These are phyloP conservation scores for Fomes fomentarius DNA, from an alignment of 1,284 basidiomycete genomes.

Conservation along the genomic window DNA sequence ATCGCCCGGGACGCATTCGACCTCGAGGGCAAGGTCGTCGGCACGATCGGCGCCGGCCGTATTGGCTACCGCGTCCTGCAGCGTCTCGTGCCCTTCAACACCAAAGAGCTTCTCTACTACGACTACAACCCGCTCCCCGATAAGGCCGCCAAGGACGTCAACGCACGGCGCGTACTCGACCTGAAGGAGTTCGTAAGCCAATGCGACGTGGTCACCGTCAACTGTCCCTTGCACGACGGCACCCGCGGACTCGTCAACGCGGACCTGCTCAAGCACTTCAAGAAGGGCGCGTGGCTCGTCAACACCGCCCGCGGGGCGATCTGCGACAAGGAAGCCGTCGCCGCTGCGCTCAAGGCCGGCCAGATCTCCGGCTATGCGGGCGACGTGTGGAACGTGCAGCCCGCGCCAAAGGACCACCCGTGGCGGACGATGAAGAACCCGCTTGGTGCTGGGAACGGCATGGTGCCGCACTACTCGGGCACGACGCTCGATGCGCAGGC, in stretches of 20 bases:
- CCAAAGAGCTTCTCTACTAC: constrained; percentile 92
- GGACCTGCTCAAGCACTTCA: constrained; percentile 88
- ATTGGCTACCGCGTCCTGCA: constrained; percentile 93
- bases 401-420: constrained; percentile 83
- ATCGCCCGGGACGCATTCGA: constrained; percentile 85
- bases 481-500: constrained; percentile 92
- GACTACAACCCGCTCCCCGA: constrained; percentile 87
- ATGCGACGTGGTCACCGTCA: constrained; percentile 87
- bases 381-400: constrained; percentile 82
- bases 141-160: constrained; percentile 72
- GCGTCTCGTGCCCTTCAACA: constrained; percentile 85
- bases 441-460: constrained; percentile 80
- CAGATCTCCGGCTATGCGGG: constrained; percentile 75
- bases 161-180: constrained; percentile 78
- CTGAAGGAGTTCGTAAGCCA: constrained; percentile 84
- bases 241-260: constrained; percentile 83
- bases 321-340: constrained; percentile 83
- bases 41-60: constrained; percentile 85
- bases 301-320: constrained; percentile 96
- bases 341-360: constrained; percentile 78
- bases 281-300: constrained; percentile 90
- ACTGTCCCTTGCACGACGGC: constrained; percentile 90
- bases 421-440: constrained; percentile 87
- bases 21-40: constrained; percentile 90
- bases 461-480: constrained; percentile 88